Percentiles rank a stretch among this genome's conserved stretches.
Conservation (phyloP, 2,329 filamentous ascomycete genomes). For the Aspergillus viridinutans region DNA sequence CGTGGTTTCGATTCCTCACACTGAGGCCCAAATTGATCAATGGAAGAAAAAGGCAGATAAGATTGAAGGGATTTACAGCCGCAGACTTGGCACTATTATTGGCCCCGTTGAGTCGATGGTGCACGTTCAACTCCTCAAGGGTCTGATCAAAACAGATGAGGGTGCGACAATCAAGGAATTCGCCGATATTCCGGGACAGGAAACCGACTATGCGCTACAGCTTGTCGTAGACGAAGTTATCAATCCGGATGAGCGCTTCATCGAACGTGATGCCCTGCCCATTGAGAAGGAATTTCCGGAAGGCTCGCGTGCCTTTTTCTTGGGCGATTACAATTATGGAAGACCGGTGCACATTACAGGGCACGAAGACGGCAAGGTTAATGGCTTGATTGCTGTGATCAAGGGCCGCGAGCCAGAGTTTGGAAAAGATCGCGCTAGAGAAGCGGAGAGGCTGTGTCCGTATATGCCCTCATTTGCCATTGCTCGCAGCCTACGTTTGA, state of each 20-base stretch:
- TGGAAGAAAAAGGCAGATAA: conserved; percentile 79
- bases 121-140: conserved; percentile 90
- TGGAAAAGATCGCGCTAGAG: conserved; percentile 65
- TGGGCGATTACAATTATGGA: conserved; percentile 90
- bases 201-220: conserved; percentile 87
- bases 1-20: conserved; percentile 66
- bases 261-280: conserved; percentile 81
- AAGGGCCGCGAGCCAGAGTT: conserved; percentile 77
- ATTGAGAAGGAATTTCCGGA: conserved; percentile 88
- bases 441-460: conserved; percentile 65
- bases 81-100: conserved; percentile 81
- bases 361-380: conserved; percentile 69
- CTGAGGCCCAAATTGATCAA: conserved; percentile 69
- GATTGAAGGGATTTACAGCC: conserved; percentile 85
- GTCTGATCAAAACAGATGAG: conserved; percentile 82
- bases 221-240: conserved; percentile 83
- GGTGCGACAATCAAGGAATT: conserved; percentile 93
- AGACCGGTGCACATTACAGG: conserved; percentile 78
- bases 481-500: conserved; percentile 73
- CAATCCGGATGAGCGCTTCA: conserved; percentile 87
- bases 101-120: conserved; percentile 84
- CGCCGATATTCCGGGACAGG: conserved; percentile 75
- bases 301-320: conserved; percentile 80
- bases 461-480: conserved; percentile 90
- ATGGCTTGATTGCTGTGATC: conserved; percentile 70